Evolutionary conservation across 768 basidiomycete species (phyloP), one percentile per base, ranked within the genome.

Genomic region (Clathrus columnatus): DNA sequence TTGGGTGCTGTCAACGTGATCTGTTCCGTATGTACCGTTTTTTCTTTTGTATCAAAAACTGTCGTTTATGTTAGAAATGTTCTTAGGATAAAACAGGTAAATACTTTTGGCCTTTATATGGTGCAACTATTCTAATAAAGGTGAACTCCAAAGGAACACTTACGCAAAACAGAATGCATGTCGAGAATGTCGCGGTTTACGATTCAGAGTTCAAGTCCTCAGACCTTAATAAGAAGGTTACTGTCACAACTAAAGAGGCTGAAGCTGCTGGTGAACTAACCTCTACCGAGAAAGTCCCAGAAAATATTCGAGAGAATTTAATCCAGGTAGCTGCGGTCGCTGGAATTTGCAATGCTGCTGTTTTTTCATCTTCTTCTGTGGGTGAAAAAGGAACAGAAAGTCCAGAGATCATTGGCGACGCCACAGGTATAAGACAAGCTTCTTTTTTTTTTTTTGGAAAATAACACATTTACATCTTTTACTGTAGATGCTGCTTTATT

Each of bases 101-200:
- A 5, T 11, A 32, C 27, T 21, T n/a, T 30, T 48, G 30, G 18
- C 1, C 6, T 28, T 27, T 28, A 3, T 36, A n/a, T n/a, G n/a
- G 36, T 3, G 16, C 45, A 20, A 2, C 14, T 30, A 26, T 50
- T 27, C 17, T 21, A 14, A 29, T 16, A 8, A 24, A 30, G 11
- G 28, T 29, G 17, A 17, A 18, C n/a, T 44, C 20, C 2, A 17
- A 18, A 55, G 54, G 54, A 20, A 82, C 80, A 0, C 67, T 84
- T 18, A 84, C 83, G 1, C 73, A 76, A 62, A 82, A 82, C 63
- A 72, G 68, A 57, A 82, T 84, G 81, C 70, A 76, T 10, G 80
- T 77, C 44, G 74, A 76, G 26, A 75, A 76, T 45, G 67, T 74
- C 30, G 73, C 76, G 59, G 68, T 66, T 48, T 67, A 65, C 57